Percentiles rank a stretch among this genome's conserved stretches.
Conservation (phyloP, 2,329 filamentous ascomycete species). For the Byssoonygena ceratinophila region DNA sequence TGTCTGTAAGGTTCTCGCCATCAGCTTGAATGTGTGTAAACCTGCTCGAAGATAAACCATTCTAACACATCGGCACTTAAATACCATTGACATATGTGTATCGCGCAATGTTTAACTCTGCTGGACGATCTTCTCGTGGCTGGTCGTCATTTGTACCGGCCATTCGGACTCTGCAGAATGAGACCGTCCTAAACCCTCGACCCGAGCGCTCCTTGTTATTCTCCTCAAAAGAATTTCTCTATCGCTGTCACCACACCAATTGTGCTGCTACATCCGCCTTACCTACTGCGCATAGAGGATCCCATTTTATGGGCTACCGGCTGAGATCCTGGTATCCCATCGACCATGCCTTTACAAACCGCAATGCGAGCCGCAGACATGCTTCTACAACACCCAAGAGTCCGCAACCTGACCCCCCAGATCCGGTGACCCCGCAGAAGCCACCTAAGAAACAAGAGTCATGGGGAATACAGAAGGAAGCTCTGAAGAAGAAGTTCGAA, state of each 20-base stretch:
- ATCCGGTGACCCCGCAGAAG: background rate
- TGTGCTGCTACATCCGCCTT: background rate
- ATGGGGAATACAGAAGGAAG: conserved; percentile 70
- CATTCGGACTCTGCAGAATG: background rate
- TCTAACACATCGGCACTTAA: no score
- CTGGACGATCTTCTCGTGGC: no score
- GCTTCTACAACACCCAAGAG: background rate
- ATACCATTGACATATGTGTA: background rate
- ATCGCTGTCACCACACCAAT: background rate
- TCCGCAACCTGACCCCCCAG: background rate
- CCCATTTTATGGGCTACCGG: background rate
- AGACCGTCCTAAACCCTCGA: background rate
- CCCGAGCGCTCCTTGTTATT: background rate
- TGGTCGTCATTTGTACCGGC: background rate
- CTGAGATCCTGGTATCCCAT: background rate
- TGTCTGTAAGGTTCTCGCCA: no score
- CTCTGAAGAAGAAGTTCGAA: conserved; percentile 66
- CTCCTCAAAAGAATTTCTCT: background rate
- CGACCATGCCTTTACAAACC: background rate
- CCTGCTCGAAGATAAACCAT: no score
- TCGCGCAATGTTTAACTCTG: background rate
- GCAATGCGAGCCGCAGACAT: background rate
- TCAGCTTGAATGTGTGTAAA: no score
- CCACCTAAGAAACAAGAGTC: conserved; percentile 33
- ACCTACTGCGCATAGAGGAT: background rate